These are phyloP conservation scores for Ceratocystis lukuohia DNA, from an alignment of 2,329 filamentous ascomycete species.

Conservation along the genomic window DNA sequence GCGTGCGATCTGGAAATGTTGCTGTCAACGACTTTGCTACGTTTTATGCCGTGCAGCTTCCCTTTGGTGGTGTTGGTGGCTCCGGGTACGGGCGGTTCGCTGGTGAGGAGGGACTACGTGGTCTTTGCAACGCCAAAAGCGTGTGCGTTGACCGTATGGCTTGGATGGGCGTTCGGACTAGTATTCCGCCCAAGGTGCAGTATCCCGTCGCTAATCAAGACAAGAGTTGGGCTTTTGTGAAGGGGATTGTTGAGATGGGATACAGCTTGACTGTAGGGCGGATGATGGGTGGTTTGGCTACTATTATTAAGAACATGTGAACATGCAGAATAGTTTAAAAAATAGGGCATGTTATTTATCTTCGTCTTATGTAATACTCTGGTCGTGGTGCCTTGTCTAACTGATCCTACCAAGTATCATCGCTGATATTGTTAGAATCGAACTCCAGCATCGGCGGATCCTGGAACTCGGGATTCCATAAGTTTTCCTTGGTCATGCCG, in stretches of 20 bases:
- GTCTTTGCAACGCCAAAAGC: conserved; percentile 76
- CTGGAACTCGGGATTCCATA: not conserved
- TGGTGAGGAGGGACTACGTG: conserved; percentile 72
- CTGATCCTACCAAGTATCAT: not conserved
- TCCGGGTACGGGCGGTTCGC: conserved; percentile 90
- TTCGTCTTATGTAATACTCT: not conserved
- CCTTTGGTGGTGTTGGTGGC: conserved; percentile 82
- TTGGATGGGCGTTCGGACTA: conserved; percentile 52
- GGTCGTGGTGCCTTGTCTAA: not conserved
- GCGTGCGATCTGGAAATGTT: conserved; percentile 76
- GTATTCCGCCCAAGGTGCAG: conserved; percentile 65
- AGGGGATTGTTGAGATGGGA: conserved; percentile 47
- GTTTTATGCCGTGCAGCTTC: conserved; percentile 86
- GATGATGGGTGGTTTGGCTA: conserved; percentile 31
- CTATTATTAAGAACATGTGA: conserved; percentile 34
- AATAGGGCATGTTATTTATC: not conserved
- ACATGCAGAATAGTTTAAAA: not conserved
- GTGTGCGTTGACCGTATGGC: conserved; percentile 63
- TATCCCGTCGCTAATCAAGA: conserved; percentile 62
- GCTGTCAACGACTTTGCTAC: conserved; percentile 90
- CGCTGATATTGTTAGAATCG: not conserved
- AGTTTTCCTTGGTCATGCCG: conserved; percentile 23
- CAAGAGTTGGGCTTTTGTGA: conserved; percentile 51
- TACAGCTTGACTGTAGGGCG: conserved; percentile 35
- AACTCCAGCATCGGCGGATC: not conserved